Evolutionary conservation across 2,329 filamentous ascomycete genomes (phyloP).

Genomic region (Dactylellina drechsleri): DNA sequence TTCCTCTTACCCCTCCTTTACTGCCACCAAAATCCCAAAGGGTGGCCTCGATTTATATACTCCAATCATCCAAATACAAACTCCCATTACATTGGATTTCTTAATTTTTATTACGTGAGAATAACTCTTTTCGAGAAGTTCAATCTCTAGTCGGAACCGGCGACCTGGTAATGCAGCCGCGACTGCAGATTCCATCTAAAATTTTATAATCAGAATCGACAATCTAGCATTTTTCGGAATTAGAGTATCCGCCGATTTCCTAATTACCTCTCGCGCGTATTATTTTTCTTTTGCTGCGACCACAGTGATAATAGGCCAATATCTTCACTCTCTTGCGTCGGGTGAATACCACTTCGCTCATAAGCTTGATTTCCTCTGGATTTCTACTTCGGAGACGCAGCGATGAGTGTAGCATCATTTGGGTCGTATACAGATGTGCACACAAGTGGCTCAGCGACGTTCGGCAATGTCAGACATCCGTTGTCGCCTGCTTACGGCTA

Average conservation of each 20-base stretch:
- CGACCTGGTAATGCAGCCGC: slow-evolving; percentile 14
- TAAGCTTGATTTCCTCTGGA: background rate
- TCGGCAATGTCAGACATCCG: slow-evolving; percentile 44
- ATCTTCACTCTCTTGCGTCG: background rate
- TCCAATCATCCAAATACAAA: background rate
- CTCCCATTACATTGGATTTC: background rate
- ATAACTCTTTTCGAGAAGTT: slow-evolving; percentile 3
- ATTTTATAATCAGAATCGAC: background rate
- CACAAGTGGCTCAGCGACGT: slow-evolving; percentile 29
- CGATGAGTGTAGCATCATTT: slow-evolving; percentile 4
- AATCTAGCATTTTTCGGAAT: background rate
- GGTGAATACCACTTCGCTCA: background rate
- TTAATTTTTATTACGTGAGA: slow-evolving; percentile 24
- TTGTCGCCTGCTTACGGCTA: slow-evolving; percentile 74
- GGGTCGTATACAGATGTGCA: slow-evolving; percentile 27
- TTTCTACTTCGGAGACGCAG: background rate
- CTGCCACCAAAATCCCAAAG: background rate
- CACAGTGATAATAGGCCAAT: background rate
- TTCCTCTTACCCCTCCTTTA: background rate
- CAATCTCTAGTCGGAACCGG: background rate
- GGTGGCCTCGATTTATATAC: slow-evolving; percentile 10
- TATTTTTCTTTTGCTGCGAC: too few species aligned
- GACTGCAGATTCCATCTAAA: slow-evolving; percentile 1
- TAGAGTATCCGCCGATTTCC: background rate
- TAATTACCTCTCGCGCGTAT: background rate